Evolutionary conservation across 768 basidiomycete genomes (phyloP), one percentile per base, ranked within the genome.

Genomic region (Mycena albidolilacea): DNA sequence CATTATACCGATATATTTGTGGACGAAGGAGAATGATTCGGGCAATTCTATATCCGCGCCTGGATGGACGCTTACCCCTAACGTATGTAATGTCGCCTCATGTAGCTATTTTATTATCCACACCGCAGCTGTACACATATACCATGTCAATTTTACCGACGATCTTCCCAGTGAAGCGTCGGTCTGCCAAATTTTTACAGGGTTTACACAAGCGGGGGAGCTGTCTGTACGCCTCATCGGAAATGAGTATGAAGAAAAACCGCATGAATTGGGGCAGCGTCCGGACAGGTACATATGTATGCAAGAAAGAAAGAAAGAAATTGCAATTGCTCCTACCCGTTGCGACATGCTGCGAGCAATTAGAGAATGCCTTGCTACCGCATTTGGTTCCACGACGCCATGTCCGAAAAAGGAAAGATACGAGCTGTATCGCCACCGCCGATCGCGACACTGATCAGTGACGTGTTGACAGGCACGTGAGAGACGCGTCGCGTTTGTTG

Each of bases 1-100:
- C 96, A 97, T 80, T 99, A 96, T 83, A 91, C 90, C 69, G 97
- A 98, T 85, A 99, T 99, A 79, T 99, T 99, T 82, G 93, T 98
- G 75, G 97, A 97, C 77, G 97, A 96, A 80, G 83, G 87, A 74
- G 93, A 93, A 63, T 85, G 75, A 77, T 80, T 62, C 46, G 55
- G 62, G 66, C 41, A 64, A 6, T 67, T 66, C 3, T 59, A 73
- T 72, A 75, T 68, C 71, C 64, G 63, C 71, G 75, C 69, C 65
- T 70, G 41, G 71, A 66, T 37, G 72, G 71, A 73, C 72, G 71
- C 57, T 73, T 21, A 10, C 38, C 64, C 35, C 52, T 35, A 3
- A 30, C 30, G 52, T 55, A 63, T 75, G 71, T 75, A 72, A 70
- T 64, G 46, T 19, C 52, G 41, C 58, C 50, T 44, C 41, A 54